Base-by-base conservation (phyloP, 2,329 filamentous ascomycete genomes). In the Cordyceps fumosorosea region DNA sequence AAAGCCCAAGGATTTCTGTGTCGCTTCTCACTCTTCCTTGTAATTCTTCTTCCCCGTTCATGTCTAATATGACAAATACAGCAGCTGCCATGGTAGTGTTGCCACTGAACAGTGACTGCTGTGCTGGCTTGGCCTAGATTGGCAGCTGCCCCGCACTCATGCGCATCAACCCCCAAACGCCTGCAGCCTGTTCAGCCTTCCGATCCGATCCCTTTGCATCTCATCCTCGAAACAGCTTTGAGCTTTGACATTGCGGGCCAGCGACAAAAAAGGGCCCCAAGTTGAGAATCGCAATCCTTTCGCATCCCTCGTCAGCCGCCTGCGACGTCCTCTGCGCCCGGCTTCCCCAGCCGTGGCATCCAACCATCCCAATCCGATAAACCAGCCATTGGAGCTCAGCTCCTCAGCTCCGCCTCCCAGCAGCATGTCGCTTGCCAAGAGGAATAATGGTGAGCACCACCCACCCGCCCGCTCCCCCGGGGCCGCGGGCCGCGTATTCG, bases 381-480 rank as follows among this genome's bases (percentile, higher is more conserved):
- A 5, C 29, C 29, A 4, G 29, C 5, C 8, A 29, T 1, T 5
- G 29, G 29, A 29, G 5, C 5, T 29, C 29, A 29, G 29, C 29
- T 3, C 29, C 8, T 45, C 10, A 45, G 18, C 42, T 5, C 42
- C 18, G 16, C 37, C 37, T 34, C 8, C 11, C 56, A 3, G 5
- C 5, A 37, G 16, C 22, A 70, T 70, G 68, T 70, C 69, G n/a
- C 64, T 70, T 42, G 69, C 69, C 56, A 69, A 68, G 59, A 64
- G 68, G 48, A 70, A 70, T 29, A 67, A 70, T 53, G 69, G 69
- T 70, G 61, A 47, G 47, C 11, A 18, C 24, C 42, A 20, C n/a
- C 14, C 16, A 20, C 42, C 16, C 42, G 18, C 18, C 2, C 14
- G 18, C 18, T 3, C 44, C 40, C 12, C 40, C 40, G 16, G 16